A percentile compares a stretch with the other conserved stretches of the same genome.
These are phyloP conservation scores for Pisolithus thermaeus DNA, from an alignment of 1,284 basidiomycete genomes.

Conservation along the genomic window DNA sequence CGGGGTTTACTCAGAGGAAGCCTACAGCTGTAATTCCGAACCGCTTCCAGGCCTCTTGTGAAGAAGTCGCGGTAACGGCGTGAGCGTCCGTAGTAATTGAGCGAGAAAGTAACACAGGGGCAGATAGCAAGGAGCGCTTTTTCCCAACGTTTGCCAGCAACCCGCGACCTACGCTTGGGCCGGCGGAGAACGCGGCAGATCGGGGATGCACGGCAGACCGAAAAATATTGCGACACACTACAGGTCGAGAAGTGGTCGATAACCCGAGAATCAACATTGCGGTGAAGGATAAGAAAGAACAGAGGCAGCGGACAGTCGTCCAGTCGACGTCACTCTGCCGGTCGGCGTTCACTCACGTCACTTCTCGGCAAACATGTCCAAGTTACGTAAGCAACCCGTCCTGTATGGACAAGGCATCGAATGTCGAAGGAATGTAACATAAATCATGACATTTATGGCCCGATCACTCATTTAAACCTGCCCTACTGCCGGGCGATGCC, in stretches of 20 bases:
- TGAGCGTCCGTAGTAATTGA: conserved; percentile 40
- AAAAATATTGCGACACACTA: conserved; percentile 28
- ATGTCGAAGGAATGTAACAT: no score
- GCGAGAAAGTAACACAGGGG: conserved; percentile 24
- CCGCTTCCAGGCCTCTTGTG: conserved; percentile 42
- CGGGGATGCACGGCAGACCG: conserved; percentile 12
- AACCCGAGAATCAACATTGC: conserved; percentile 32
- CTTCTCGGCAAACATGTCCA: background rate
- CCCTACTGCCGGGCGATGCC: no score
- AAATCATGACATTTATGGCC: no score
- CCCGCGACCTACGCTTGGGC: conserved; percentile 3
- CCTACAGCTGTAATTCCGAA: conserved; percentile 47
- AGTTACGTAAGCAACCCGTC: background rate
- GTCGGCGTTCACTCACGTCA: background rate
- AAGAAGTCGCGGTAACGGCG: conserved; percentile 33
- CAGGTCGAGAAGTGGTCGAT: conserved; percentile 20
- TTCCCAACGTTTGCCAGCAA: conserved; percentile 12
- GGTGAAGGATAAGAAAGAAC: background rate
- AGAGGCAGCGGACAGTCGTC: background rate
- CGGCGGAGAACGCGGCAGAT: conserved; percentile 14
- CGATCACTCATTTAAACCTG: no score
- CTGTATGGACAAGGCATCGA: no score
- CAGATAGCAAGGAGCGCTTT: conserved; percentile 19
- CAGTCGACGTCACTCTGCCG: no score
- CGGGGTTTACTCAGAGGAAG: conserved; percentile 1